These are phyloP conservation scores for Colletotrichum sp. DNA, from an alignment of 2,329 filamentous ascomycete species.

Conservation along the genomic window DNA sequence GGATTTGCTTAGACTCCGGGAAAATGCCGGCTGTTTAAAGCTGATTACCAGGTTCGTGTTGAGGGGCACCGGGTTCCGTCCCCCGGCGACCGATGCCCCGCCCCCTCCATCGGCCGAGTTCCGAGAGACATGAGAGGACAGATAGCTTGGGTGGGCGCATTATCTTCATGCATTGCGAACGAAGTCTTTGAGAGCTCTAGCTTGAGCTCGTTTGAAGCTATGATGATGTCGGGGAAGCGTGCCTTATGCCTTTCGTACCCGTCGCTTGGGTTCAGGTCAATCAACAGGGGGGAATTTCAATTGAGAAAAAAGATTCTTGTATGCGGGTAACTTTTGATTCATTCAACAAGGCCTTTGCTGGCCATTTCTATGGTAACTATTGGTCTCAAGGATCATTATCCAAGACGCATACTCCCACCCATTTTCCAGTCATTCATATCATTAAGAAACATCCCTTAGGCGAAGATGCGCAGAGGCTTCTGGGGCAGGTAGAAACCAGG, in stretches of 20 bases:
- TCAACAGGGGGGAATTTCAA: neutral
- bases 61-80: neutral
- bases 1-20: neutral
- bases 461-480: conserved; percentile 59
- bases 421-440: neutral
- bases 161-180: neutral
- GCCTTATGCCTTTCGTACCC: fast-evolving
- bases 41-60: neutral
- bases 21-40: neutral
- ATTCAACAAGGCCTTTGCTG: neutral
- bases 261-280: neutral
- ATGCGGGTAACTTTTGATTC: neutral
- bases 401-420: neutral
- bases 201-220: neutral
- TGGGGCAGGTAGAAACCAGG: conserved; percentile 44
- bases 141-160: neutral
- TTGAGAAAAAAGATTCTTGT: neutral
- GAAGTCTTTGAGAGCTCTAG: neutral
- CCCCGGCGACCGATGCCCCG: neutral
- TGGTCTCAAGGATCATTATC: neutral
- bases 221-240: neutral
- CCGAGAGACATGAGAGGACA: neutral
- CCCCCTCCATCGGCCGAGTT: neutral
- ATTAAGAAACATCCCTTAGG: conserved; percentile 32
- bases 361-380: neutral